Base-by-base conservation (phyloP, 441 rosid species). In the Mallotus repandus region DNA sequence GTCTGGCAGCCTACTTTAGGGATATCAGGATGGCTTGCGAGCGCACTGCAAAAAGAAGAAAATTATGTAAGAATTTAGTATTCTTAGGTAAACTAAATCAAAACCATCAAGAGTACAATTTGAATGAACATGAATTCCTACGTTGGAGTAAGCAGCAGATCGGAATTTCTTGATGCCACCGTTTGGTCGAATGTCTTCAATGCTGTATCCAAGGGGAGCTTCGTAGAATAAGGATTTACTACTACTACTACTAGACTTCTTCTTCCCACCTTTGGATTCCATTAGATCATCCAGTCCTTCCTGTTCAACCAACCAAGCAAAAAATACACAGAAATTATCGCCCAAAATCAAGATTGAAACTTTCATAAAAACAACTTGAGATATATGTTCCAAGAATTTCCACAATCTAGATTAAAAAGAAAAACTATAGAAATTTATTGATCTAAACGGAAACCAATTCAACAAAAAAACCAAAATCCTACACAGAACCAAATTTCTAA, bases 131-230 rank as follows among this genome's bases (percentile, higher is more conserved):
- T 41, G 53, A 65, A 5, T 35, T 80, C 90, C 69, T 61, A 92
- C 98, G 87, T 92, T 92, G 81, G 96, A 92, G 94, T 90, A 92
- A 16, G 93, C 98, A 88, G 92, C 93, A 77, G 94, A 88, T 84
- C 91, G 77, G 91, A 89, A 92, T 80, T 92, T 92, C 93, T 84
- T 88, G 89, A 90, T 89, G 81, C 93, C 98, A 60, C 98, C 94
- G 81, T 85, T 83, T 18, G 98, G 98, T 76, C 97, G 85, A 77
- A 92, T 56, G 91, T 92, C 97, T 84, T 92, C 97, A 80, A 88
- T 92, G 92, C 89, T 81, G 84, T 90, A 92, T 72, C 92, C 96
- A 43, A 92, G 96, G 62, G 98, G 94, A 83, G 98, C 96, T 89
- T 92, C 96, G 84, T 88, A 90, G 84, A 84, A 85, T 29, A 84